These are phyloP conservation scores for Pezicula radicicola DNA, from an alignment of 2,329 filamentous ascomycete genomes.

Conservation along the genomic window DNA sequence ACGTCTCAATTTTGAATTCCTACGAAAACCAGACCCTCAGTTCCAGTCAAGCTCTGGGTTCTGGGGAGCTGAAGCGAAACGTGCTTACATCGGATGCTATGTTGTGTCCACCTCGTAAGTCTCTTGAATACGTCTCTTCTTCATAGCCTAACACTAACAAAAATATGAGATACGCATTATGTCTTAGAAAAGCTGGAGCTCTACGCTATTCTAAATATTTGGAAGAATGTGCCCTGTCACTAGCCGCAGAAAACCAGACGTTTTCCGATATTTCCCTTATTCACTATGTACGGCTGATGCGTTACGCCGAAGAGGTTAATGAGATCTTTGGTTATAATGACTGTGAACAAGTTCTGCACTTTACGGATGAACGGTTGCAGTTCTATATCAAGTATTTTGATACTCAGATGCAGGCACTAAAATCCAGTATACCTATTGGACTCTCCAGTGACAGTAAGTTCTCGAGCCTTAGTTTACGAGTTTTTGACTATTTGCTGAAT, in stretches of 20 bases:
- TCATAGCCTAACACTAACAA: background rate
- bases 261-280: conserved; percentile 2
- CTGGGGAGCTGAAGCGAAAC: conserved; percentile 4
- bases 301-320: conserved; percentile 2
- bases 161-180: background rate
- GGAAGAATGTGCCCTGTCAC: conserved; percentile 6
- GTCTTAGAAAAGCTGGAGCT: background rate
- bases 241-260: background rate
- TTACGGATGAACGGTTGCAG: conserved; percentile 1
- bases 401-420: background rate
- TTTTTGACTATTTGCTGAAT: no score
- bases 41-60: background rate
- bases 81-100: conserved; percentile 6
- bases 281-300: conserved; percentile 5
- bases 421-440: conserved; percentile 2
- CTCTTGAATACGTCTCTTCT: background rate
- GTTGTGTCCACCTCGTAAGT: conserved; percentile 5
- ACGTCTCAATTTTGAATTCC: background rate
- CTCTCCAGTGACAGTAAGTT: conserved; percentile 1
- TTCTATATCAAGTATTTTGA: conserved; percentile 5
- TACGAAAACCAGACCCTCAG: background rate
- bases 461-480: no score
- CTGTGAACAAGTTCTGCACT: background rate
- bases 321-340: conserved; percentile 5
- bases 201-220: background rate